Evolutionary conservation across 1,284 basidiomycete genomes (phyloP).

Genomic region (Irpex sp.): DNA sequence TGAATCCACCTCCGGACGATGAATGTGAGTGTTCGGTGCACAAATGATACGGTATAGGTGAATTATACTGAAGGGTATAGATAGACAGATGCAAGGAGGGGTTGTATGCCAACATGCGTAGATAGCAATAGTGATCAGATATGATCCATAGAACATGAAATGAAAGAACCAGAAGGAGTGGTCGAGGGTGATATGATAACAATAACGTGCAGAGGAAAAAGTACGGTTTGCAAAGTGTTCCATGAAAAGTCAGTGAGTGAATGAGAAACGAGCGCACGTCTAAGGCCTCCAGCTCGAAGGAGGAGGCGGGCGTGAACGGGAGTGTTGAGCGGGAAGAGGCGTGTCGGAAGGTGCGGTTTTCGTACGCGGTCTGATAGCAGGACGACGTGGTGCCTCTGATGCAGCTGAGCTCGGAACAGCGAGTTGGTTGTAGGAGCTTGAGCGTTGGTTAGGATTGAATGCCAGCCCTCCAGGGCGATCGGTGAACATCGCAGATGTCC

Average conservation of each 20-base stretch:
- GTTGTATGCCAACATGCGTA: constrained; percentile 8
- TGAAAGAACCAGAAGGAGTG: background rate
- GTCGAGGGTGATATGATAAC: background rate
- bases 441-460: constrained; percentile 19
- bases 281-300: constrained; percentile 56
- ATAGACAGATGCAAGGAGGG: constrained; percentile 8
- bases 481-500: constrained; percentile 22
- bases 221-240: background rate
- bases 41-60: background rate
- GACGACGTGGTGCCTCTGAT: constrained; percentile 6
- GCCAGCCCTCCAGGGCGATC: constrained; percentile 17
- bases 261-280: background rate
- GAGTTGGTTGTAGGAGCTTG: constrained; percentile 23
- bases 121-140: constrained; percentile 8
- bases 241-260: background rate
- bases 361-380: constrained; percentile 38
- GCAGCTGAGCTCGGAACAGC: constrained; percentile 5
- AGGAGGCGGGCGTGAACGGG: constrained; percentile 35
- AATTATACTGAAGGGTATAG: constrained; percentile 13
- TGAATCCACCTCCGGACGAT: background rate
- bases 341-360: constrained; percentile 51
- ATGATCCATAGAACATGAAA: constrained; percentile 10
- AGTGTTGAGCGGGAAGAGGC: constrained; percentile 15
- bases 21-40: background rate
- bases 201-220: background rate